Evolutionary conservation across 2,329 filamentous ascomycete species (phyloP).

Genomic region (Trichothecium sympodiale): DNA sequence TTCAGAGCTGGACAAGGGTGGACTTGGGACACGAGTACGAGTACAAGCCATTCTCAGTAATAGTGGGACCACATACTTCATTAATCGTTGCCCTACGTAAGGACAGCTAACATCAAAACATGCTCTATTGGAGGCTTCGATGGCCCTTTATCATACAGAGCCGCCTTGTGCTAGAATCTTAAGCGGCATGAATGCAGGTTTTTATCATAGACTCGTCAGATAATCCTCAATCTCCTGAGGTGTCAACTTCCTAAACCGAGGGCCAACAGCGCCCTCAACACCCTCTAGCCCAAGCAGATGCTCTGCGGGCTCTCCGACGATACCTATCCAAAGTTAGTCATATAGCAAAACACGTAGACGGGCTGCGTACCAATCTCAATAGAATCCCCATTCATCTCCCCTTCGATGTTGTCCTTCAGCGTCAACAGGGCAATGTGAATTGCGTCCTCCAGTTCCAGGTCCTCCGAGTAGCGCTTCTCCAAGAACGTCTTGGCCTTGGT

Average conservation of each 20-base stretch:
- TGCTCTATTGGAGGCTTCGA: slow-evolving; percentile 19
- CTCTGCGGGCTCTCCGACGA: slow-evolving; percentile 88
- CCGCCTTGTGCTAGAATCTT: no score
- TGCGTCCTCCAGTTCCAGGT: slow-evolving; percentile 91
- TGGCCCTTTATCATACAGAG: slow-evolving; percentile 21
- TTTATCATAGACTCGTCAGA: slow-evolving; percentile 81
- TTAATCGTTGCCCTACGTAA: slow-evolving; percentile 27
- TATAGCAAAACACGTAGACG: background rate
- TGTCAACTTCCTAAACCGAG: slow-evolving; percentile 85
- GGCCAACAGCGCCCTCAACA: slow-evolving; percentile 72
- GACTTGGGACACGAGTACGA: slow-evolving; percentile 12
- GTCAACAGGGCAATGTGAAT: slow-evolving; percentile 97
- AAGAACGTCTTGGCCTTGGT: slow-evolving; percentile 98
- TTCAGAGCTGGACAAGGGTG: slow-evolving; percentile 24
- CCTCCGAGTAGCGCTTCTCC: slow-evolving; percentile 98
- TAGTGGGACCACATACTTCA: slow-evolving; percentile 36
- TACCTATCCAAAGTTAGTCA: slow-evolving; percentile 46
- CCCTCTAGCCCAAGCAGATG: slow-evolving; percentile 87
- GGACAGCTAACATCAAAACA: slow-evolving; percentile 9
- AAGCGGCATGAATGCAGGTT: no score
- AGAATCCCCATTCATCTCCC: slow-evolving; percentile 97
- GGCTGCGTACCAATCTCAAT: slow-evolving; percentile 78
- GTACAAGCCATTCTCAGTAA: slow-evolving; percentile 17
- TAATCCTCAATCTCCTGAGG: slow-evolving; percentile 99
- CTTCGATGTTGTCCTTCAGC: slow-evolving; percentile 97